phyloP scores from a whole-genome alignment of 2,329 filamentous ascomycete genomes.

The Diplodia corticola region DNA sequence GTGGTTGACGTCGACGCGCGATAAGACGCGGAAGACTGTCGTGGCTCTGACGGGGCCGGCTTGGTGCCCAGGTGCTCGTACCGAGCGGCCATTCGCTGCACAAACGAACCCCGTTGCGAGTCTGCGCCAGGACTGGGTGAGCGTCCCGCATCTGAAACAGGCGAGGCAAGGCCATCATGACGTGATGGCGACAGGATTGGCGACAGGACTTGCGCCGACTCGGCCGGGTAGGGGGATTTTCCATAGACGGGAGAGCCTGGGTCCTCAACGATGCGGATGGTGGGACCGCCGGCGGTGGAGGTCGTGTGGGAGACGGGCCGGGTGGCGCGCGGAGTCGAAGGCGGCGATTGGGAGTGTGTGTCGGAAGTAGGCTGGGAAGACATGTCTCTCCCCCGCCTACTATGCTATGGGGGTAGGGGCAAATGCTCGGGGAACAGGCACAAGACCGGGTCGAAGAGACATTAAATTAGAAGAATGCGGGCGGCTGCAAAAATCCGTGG shows the following conservation, averaged over 20 bases:
- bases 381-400: constrained; percentile 18
- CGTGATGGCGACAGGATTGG: constrained; percentile 38
- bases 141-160: constrained; percentile 42
- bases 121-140: constrained; percentile 38
- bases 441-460: constrained; percentile 22
- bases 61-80: constrained; percentile 30
- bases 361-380: constrained; percentile 13
- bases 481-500: constrained; percentile 4
- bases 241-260: constrained; percentile 38
- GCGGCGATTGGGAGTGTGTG: constrained; percentile 5
- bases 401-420: neutral
- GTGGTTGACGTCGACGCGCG: constrained; percentile 42
- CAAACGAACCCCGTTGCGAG: constrained; percentile 32
- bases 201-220: constrained; percentile 41
- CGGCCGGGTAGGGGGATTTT: constrained; percentile 42
- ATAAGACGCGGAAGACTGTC: constrained; percentile 36
- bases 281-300: constrained; percentile 37
- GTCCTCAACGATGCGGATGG: constrained; percentile 44
- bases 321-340: constrained; percentile 5
- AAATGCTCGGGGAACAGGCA: constrained; percentile 2
- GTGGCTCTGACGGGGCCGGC: constrained; percentile 33
- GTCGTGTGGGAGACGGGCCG: constrained; percentile 35
- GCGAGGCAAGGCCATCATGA: constrained; percentile 40
- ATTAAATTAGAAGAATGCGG: constrained; percentile 20
- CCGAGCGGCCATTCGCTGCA: constrained; percentile 24